Percentiles rank a stretch among this genome's conserved stretches.
phyloP scores from a whole-genome alignment of 768 basidiomycete species.

The Panaeolus papilionaceus region DNA sequence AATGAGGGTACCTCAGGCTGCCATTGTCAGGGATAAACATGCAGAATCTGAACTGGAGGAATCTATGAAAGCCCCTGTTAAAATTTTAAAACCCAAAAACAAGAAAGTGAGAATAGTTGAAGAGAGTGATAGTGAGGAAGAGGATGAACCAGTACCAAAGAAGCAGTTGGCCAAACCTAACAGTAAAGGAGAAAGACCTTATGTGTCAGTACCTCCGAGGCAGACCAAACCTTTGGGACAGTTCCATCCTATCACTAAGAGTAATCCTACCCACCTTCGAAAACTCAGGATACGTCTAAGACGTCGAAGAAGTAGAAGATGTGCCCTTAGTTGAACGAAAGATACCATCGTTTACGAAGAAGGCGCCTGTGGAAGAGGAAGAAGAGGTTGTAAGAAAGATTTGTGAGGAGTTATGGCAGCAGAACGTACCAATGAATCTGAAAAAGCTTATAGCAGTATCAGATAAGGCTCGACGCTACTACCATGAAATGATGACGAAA shows the following conservation, averaged over 20 bases:
- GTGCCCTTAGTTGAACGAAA: conserved; percentile 1
- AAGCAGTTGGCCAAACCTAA: not conserved
- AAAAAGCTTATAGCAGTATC: not conserved
- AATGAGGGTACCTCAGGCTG: not conserved
- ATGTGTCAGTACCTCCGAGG: not conserved
- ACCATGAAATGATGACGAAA: not conserved
- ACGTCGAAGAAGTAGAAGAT: not conserved
- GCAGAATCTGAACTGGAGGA: not conserved
- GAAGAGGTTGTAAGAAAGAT: not conserved
- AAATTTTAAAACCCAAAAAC: not conserved
- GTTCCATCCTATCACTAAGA: not conserved
- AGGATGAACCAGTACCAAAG: not conserved
- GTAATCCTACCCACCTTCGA: not conserved
- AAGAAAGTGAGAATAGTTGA: not conserved
- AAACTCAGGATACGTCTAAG: not conserved
- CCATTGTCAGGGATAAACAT: not conserved
- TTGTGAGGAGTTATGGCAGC: conserved; percentile 5
- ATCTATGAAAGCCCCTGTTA: not conserved
- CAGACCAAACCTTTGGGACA: not conserved
- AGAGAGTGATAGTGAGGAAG: not conserved
- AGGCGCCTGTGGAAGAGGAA: not conserved
- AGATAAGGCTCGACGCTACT: not conserved
- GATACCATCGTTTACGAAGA: not conserved
- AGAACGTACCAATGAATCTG: conserved; percentile 1
- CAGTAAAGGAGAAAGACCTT: not conserved